A percentile compares a stretch with the other conserved stretches of the same genome.
Evolutionary conservation across 108 stramenopile genomes (phyloP).

Genomic region (Cylindrotheca fusiformis): DNA sequence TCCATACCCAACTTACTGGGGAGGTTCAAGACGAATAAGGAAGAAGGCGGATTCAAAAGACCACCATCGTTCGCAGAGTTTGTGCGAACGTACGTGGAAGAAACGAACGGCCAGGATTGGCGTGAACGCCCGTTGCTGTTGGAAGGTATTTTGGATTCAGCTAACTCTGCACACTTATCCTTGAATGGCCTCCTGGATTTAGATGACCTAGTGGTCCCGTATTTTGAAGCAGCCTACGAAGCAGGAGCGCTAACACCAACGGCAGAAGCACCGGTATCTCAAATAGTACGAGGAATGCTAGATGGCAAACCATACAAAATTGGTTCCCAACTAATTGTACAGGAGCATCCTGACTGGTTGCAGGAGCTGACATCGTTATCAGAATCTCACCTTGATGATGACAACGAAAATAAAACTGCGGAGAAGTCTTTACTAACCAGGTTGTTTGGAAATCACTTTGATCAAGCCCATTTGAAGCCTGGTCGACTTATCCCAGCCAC

Average conservation of each 20-base stretch:
- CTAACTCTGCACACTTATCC: slow-evolving; percentile 21
- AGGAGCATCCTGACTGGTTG: slow-evolving; percentile 51
- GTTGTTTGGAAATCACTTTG: slow-evolving; percentile 71
- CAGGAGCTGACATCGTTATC: slow-evolving; percentile 19
- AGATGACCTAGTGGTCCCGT: slow-evolving; percentile 53
- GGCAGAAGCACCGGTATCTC: slow-evolving; percentile 20
- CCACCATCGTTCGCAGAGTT: neutral
- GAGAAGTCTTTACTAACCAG: slow-evolving; percentile 41
- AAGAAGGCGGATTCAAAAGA: no score
- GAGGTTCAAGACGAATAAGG: no score
- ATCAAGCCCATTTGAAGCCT: slow-evolving; percentile 21
- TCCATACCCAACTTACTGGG: no score
- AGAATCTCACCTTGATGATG: slow-evolving; percentile 5
- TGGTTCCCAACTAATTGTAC: slow-evolving; percentile 66
- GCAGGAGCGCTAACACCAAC: slow-evolving; percentile 59
- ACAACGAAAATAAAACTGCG: slow-evolving; percentile 1
- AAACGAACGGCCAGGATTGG: slow-evolving; percentile 44
- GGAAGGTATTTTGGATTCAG: slow-evolving; percentile 28
- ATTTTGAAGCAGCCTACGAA: slow-evolving; percentile 55
- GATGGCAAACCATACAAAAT: slow-evolving; percentile 61
- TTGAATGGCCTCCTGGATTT: slow-evolving; percentile 40
- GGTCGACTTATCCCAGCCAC: slow-evolving; percentile 38
- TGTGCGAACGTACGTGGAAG: slow-evolving; percentile 10
- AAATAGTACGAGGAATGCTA: slow-evolving; percentile 31
- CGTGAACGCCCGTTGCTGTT: slow-evolving; percentile 38